phyloP scores from a whole-genome alignment of 257 asterid species.

The Solanum neorickii region DNA sequence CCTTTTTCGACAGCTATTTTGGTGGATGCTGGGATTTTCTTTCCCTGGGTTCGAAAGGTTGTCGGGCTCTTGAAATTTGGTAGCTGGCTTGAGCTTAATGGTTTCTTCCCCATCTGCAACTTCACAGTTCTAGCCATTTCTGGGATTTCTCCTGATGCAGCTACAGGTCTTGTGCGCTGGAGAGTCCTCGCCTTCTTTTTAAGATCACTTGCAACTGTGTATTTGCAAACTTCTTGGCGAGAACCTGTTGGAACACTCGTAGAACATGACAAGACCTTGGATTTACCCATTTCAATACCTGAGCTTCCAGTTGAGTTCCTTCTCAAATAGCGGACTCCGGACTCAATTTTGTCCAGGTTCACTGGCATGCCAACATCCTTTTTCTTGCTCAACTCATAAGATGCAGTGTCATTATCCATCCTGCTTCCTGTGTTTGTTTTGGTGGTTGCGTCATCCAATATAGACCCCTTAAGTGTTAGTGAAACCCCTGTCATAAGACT shows the following conservation, averaged over 20 bases:
- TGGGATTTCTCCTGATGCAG: neutral
- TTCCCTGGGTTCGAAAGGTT: neutral
- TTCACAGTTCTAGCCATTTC: neutral
- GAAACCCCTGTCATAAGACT: neutral
- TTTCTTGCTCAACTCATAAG: neutral
- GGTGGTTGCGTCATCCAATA: neutral
- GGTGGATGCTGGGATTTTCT: neutral
- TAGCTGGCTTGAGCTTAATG: neutral
- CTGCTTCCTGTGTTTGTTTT: neutral
- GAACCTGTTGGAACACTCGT: conserved; percentile 17
- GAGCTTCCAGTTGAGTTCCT: conserved; percentile 11
- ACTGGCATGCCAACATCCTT: neutral
- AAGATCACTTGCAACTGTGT: neutral
- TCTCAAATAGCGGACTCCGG: neutral
- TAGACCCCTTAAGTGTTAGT: neutral
- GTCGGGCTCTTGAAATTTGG: neutral
- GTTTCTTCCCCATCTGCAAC: neutral
- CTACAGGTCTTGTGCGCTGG: neutral
- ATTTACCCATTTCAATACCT: neutral
- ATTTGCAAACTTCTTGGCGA: conserved; percentile 6
- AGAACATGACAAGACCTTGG: conserved; percentile 8
- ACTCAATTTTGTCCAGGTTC: neutral
- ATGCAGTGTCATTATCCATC: neutral
- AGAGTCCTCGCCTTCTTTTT: neutral
- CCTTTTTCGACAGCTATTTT: neutral